A percentile compares a stretch with the other conserved stretches of the same genome.
phyloP scores from a whole-genome alignment of 2,329 filamentous ascomycete species.

The Neopestalotiopsis rosae region DNA sequence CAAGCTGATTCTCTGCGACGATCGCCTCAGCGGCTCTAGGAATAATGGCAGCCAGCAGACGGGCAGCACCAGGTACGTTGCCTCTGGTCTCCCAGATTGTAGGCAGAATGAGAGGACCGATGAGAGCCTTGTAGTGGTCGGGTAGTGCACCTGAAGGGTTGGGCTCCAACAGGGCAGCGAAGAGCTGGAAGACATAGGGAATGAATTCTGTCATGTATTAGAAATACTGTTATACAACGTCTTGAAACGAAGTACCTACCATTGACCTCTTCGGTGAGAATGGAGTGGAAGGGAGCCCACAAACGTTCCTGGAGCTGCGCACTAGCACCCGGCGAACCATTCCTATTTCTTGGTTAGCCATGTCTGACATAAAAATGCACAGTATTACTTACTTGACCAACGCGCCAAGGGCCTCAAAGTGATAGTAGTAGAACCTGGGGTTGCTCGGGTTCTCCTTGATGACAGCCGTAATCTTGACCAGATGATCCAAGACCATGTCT shows the following conservation, averaged over 20 bases:
- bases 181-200: conserved; percentile 95
- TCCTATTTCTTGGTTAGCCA: conserved; percentile 44
- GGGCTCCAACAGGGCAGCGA: conserved; percentile 87
- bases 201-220: conserved; percentile 72
- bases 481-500: conserved; percentile 80
- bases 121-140: conserved; percentile 78
- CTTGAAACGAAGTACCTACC: conserved; percentile 51
- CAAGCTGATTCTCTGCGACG: conserved; percentile 78
- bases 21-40: conserved; percentile 77
- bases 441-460: conserved; percentile 97
- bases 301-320: conserved; percentile 79
- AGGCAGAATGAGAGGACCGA: conserved; percentile 80
- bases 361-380: conserved; percentile 5
- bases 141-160: conserved; percentile 82
- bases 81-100: conserved; percentile 89
- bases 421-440: conserved; percentile 97
- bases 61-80: conserved; percentile 89
- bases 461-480: conserved; percentile 87
- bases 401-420: conserved; percentile 93
- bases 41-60: conserved; percentile 84
- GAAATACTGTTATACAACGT: conserved; percentile 34
- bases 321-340: conserved; percentile 69
- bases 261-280: conserved; percentile 82
- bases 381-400: conserved; percentile 68
- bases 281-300: conserved; percentile 81